phyloP scores from a whole-genome alignment of 495 filamentous ascomycete species.

The Aspergillus olivimuriae region DNA sequence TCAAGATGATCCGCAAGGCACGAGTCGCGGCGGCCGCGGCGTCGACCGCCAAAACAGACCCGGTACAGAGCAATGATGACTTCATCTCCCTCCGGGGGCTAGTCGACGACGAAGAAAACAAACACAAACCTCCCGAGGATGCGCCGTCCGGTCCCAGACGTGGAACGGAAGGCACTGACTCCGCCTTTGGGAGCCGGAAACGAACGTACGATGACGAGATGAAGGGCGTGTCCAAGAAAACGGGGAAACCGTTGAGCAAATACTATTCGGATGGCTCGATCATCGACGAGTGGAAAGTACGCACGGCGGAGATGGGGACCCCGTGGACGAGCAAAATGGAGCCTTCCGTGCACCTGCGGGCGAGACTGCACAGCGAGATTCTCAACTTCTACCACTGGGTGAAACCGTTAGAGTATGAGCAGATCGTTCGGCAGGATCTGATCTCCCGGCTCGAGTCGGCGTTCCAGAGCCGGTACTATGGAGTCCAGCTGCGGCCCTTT shows the following conservation, averaged over 20 bases:
- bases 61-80: conserved; percentile 60
- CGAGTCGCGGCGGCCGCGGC: conserved; percentile 41
- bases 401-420: conserved; percentile 68
- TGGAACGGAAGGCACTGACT: conserved; percentile 20
- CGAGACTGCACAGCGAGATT: conserved; percentile 74
- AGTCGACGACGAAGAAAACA: conserved; percentile 40
- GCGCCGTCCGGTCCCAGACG: conserved; percentile 30
- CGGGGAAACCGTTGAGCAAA: conserved; percentile 38
- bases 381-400: conserved; percentile 83
- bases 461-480: conserved; percentile 45
- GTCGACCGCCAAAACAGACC: conserved; percentile 40
- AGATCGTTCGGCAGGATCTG: conserved; percentile 65
- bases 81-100: conserved; percentile 73
- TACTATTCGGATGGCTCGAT: conserved; percentile 42
- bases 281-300: conserved; percentile 49
- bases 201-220: conserved; percentile 65
- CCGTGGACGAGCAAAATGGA: conserved; percentile 53
- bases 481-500: conserved; percentile 63
- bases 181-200: conserved; percentile 51
- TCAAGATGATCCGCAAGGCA: conserved; percentile 82
- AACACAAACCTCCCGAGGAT: conserved; percentile 24
- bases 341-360: conserved; percentile 24
- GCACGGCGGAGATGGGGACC: conserved; percentile 35
- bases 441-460: conserved; percentile 53
- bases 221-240: conserved; percentile 40